Percentiles rank a stretch among this genome's conserved stretches.
Conservation (phyloP, 2,329 filamentous ascomycete genomes). For the Cercospora zeina region DNA sequence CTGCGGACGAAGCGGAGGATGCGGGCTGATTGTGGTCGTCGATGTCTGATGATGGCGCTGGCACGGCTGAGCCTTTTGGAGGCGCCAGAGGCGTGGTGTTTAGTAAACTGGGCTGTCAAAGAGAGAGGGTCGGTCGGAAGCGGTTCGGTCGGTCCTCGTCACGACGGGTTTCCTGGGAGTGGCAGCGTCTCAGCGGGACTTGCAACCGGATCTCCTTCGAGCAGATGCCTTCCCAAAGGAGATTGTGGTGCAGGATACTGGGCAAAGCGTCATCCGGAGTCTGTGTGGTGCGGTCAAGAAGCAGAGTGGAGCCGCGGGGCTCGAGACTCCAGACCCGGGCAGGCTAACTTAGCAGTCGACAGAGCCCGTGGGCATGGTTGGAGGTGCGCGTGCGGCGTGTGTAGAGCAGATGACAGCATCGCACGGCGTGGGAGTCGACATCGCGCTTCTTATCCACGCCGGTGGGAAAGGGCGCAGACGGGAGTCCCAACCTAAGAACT, state of each 20-base stretch:
- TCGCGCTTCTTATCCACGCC: not conserved
- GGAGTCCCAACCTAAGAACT: not conserved
- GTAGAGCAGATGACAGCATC: not conserved
- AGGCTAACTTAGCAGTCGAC: not conserved
- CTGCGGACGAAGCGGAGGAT: not conserved
- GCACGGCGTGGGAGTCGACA: not conserved
- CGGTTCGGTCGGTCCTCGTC: slow-evolving; percentile 6
- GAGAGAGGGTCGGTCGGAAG: not conserved
- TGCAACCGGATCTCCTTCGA: not conserved
- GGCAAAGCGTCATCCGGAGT: not conserved
- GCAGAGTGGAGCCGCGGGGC: slow-evolving; percentile 2
- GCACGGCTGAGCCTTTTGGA: not conserved
- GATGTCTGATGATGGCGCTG: not conserved
- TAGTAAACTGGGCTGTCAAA: not conserved
- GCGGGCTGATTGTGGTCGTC: not conserved
- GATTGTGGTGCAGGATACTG: not conserved
- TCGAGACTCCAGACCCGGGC: not conserved
- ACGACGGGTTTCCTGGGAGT: not conserved
- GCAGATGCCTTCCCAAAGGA: slow-evolving; percentile 1
- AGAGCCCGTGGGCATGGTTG: not conserved
- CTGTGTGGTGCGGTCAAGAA: not conserved
- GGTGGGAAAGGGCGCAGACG: not conserved
- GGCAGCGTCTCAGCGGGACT: not conserved
- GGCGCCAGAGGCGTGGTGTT: not conserved
- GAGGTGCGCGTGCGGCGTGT: not conserved